phyloP scores from a whole-genome alignment of 768 basidiomycete genomes.

The Pleurotus eryngii region DNA sequence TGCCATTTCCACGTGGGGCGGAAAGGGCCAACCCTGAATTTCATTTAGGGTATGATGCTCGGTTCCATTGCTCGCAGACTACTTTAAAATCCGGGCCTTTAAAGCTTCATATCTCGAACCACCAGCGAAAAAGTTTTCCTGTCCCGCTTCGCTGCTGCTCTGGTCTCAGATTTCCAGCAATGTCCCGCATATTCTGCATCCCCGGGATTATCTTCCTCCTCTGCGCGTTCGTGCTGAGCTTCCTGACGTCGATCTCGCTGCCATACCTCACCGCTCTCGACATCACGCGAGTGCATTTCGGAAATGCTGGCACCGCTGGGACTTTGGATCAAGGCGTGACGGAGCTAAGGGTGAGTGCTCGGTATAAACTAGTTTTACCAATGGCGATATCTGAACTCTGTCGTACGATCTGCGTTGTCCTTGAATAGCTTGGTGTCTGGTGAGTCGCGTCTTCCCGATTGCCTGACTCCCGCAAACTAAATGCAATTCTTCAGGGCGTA shows the following conservation, averaged over 20 bases:
- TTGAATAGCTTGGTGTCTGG: slow-evolving; percentile 68
- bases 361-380: neutral
- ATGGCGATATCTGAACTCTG: slow-evolving; percentile 4
- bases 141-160: too few species aligned
- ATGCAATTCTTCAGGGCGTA: slow-evolving; percentile 45
- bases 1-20: too few species aligned
- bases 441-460: slow-evolving; percentile 22
- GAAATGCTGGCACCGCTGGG: slow-evolving; percentile 17
- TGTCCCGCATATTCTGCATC: slow-evolving; percentile 55
- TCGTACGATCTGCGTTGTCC: neutral
- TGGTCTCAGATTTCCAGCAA: slow-evolving; percentile 12
- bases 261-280: slow-evolving; percentile 68
- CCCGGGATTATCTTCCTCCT: slow-evolving; percentile 44
- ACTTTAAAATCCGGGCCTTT: too few species aligned
- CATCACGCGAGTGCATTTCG: slow-evolving; percentile 57
- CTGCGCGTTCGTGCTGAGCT: slow-evolving; percentile 59
- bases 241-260: slow-evolving; percentile 69
- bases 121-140: too few species aligned
- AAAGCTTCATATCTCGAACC: too few species aligned
- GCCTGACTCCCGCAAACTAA: too few species aligned
- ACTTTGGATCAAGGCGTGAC: slow-evolving; percentile 28
- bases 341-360: slow-evolving; percentile 51
- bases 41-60: neutral
- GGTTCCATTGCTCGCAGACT: too few species aligned
- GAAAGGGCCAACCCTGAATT: too few species aligned